Conservation (phyloP, 2,329 filamentous ascomycete species). For the Sporothrix variecibatus region DNA sequence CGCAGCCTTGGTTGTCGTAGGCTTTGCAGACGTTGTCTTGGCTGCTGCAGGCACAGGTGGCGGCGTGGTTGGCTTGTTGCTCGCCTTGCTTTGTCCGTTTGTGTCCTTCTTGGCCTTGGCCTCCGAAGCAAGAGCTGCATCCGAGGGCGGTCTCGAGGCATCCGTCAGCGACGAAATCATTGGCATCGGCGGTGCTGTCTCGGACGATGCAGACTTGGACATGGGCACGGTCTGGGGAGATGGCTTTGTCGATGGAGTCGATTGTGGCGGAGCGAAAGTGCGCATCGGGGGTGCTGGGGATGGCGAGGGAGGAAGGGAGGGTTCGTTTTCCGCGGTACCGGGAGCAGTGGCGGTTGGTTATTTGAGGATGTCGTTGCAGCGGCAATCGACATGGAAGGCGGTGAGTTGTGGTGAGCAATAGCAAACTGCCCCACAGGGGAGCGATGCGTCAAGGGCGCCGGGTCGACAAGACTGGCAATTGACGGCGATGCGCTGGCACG, state of each 20-base stretch:
- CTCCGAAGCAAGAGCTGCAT: not conserved
- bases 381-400: constrained; percentile 34
- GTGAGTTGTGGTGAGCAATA: constrained; percentile 41
- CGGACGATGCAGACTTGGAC: constrained; percentile 19
- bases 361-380: constrained; percentile 33
- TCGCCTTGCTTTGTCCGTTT: constrained; percentile 18
- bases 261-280: constrained; percentile 18
- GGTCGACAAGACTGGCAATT: constrained; percentile 87
- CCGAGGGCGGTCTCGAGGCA: not conserved
- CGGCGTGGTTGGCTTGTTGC: constrained; percentile 30
- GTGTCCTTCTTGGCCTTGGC: constrained; percentile 24
- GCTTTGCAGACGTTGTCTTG: constrained; percentile 32
- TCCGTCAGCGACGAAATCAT: not conserved
- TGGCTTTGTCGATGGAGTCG: not conserved
- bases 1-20: constrained; percentile 36
- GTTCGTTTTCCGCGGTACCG: constrained; percentile 24
- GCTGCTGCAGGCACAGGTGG: constrained; percentile 35
- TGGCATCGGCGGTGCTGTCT: constrained; percentile 10
- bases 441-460: constrained; percentile 47
- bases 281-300: constrained; percentile 38
- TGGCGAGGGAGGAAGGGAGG: constrained; percentile 33
- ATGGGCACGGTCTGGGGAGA: constrained; percentile 10
- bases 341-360: not conserved
- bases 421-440: constrained; percentile 36
- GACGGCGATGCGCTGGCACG: constrained; percentile 87